Conservation (phyloP, 768 basidiomycete species). For the Hypholoma sublateritium region DNA sequence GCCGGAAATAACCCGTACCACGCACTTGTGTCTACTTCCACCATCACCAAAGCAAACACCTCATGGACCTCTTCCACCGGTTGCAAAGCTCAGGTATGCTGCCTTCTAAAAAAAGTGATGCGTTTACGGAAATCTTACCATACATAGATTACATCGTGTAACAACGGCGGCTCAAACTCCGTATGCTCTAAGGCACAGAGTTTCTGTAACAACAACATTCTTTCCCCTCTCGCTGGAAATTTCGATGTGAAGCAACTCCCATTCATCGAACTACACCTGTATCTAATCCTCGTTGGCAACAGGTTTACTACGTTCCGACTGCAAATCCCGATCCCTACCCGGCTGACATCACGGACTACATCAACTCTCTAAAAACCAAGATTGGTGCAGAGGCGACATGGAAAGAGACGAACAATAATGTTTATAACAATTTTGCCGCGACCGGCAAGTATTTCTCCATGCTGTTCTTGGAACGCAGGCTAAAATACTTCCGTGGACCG, state of each 20-base stretch:
- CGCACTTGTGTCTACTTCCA: slow-evolving; percentile 44
- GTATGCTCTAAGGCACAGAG: slow-evolving; percentile 58
- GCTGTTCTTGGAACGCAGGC: not conserved
- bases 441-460: slow-evolving; percentile 11
- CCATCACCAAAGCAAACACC: slow-evolving; percentile 40
- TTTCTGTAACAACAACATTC: slow-evolving; percentile 58
- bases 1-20: slow-evolving; percentile 58
- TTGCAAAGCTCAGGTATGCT: slow-evolving; percentile 47
- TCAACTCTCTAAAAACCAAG: slow-evolving; percentile 28
- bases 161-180: slow-evolving; percentile 43
- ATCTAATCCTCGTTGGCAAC: too few species aligned
- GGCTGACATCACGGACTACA: slow-evolving; percentile 33
- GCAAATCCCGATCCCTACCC: slow-evolving; percentile 48
- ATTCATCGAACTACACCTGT: too few species aligned
- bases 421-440: slow-evolving; percentile 34
- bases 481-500: not conserved
- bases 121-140: not conserved
- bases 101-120: not conserved
- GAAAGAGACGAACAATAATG: slow-evolving; percentile 36
- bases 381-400: slow-evolving; percentile 47
- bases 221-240: slow-evolving; percentile 52
- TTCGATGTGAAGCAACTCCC: slow-evolving; percentile 40
- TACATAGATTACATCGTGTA: slow-evolving; percentile 49
- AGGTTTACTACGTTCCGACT: slow-evolving; percentile 47
- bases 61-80: slow-evolving; percentile 43